phyloP scores from a whole-genome alignment of 768 basidiomycete genomes.

The Pleurotus eryngii region DNA sequence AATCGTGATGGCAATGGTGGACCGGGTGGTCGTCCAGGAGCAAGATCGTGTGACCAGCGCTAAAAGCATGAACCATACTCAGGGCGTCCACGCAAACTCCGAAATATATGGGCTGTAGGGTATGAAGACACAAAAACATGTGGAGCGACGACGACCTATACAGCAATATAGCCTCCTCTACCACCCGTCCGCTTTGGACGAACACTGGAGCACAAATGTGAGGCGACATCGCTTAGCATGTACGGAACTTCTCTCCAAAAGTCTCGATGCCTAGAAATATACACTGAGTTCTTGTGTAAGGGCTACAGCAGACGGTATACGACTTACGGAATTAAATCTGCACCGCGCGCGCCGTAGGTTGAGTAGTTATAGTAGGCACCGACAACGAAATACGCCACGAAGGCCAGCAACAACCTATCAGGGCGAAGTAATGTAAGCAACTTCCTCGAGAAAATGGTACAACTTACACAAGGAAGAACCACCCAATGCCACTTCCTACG shows the following conservation, averaged over 20 bases:
- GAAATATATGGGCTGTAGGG: too few relatives aligned
- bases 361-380: slow-evolving; percentile 89
- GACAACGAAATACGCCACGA: slow-evolving; percentile 67
- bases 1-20: too few relatives aligned
- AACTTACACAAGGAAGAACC: slow-evolving; percentile 83
- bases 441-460: background rate
- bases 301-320: background rate
- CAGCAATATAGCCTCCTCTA: slow-evolving; percentile 75
- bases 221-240: slow-evolving; percentile 74
- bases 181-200: slow-evolving; percentile 61
- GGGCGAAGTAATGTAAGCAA: slow-evolving; percentile 1
- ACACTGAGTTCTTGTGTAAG: background rate
- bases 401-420: slow-evolving; percentile 57
- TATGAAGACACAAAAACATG: too few relatives aligned
- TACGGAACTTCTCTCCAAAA: slow-evolving; percentile 91
- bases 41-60: too few relatives aligned
- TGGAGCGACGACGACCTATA: slow-evolving; percentile 32
- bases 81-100: too few relatives aligned
- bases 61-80: too few relatives aligned
- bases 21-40: too few relatives aligned
- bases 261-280: slow-evolving; percentile 65
- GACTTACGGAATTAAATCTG: slow-evolving; percentile 81
- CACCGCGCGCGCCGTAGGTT: slow-evolving; percentile 80
- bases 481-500: slow-evolving; percentile 76
- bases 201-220: slow-evolving; percentile 72